Percentiles rank a stretch among this genome's conserved stretches.
These are phyloP conservation scores for Acorus calamus DNA, from an alignment of 106 monocot genomes.

Conservation along the genomic window DNA sequence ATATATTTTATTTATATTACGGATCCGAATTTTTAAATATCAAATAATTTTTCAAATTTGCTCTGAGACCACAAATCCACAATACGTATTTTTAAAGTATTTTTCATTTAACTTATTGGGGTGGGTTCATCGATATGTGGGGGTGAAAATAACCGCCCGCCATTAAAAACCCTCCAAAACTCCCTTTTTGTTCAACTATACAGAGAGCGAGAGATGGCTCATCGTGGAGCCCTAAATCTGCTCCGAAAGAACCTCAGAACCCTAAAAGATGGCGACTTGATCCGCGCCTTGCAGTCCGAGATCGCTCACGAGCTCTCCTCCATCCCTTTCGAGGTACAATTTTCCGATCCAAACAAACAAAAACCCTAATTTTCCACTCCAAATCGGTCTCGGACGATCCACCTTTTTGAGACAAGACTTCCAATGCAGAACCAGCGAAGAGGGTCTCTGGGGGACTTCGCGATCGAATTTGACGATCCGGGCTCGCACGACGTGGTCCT, in stretches of 20 bases:
- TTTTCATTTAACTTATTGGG: too few species aligned
- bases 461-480: slow-evolving; percentile 22
- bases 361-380: not conserved
- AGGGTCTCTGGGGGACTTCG: slow-evolving; percentile 15
- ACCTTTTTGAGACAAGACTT: not conserved
- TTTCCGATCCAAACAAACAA: not conserved
- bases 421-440: not conserved
- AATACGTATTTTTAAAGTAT: too few species aligned
- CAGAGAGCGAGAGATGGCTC: not conserved
- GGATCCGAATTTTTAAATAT: too few species aligned
- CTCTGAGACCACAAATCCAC: too few species aligned
- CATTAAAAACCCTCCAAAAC: too few species aligned
- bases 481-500: slow-evolving; percentile 39
- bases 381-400: not conserved
- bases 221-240: not conserved
- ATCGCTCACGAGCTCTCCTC: slow-evolving; percentile 50
- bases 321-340: not conserved
- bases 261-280: slow-evolving; percentile 28
- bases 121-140: too few species aligned
- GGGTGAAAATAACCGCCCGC: too few species aligned
- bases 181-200: not conserved
- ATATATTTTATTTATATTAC: too few species aligned
- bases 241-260: not conserved
- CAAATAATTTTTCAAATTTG: too few species aligned
- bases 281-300: slow-evolving; percentile 35